Percentiles rank a stretch among this genome's conserved stretches.
phyloP scores from a whole-genome alignment of 208 protist species.

The Crithidia expoeki region DNA sequence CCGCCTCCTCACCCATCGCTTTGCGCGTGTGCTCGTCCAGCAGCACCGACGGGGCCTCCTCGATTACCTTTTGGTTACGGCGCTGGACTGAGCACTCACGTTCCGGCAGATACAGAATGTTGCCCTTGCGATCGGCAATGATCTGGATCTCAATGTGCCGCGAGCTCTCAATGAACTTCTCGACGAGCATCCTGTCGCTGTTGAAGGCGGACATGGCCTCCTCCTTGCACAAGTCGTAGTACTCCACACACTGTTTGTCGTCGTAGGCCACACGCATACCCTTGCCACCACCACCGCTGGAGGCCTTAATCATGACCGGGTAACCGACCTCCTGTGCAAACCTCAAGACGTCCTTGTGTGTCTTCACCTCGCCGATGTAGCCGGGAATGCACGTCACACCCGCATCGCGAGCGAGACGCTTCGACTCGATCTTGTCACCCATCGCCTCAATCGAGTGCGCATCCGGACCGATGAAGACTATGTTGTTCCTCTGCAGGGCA shows the following conservation, averaged over 20 bases:
- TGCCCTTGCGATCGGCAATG: slow-evolving; percentile 91
- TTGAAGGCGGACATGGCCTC: slow-evolving; percentile 93
- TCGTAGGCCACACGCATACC: slow-evolving; percentile 83
- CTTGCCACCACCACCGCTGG: slow-evolving; percentile 66
- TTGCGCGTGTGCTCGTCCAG: slow-evolving; percentile 57
- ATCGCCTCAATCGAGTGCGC: slow-evolving; percentile 92
- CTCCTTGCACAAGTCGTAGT: slow-evolving; percentile 92
- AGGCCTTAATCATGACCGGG: slow-evolving; percentile 98
- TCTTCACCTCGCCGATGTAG: slow-evolving; percentile 45
- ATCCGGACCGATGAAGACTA: slow-evolving; percentile 96
- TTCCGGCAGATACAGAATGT: slow-evolving; percentile 94
- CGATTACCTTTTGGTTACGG: slow-evolving; percentile 96
- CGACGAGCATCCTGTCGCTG: slow-evolving; percentile 93
- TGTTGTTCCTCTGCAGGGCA: slow-evolving; percentile 62
- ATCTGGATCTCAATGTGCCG: slow-evolving; percentile 96
- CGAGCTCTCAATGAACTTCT: slow-evolving; percentile 92
- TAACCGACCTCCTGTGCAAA: slow-evolving; percentile 86
- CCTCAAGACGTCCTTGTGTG: slow-evolving; percentile 36
- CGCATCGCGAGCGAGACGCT: slow-evolving; percentile 90
- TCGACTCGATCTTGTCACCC: slow-evolving; percentile 94
- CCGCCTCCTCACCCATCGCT: slow-evolving; percentile 87
- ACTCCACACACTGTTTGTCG: slow-evolving; percentile 93
- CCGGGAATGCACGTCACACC: slow-evolving; percentile 90
- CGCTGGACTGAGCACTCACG: slow-evolving; percentile 97
- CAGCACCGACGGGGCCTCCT: slow-evolving; percentile 89